A percentile compares a stretch with the other conserved stretches of the same genome.
Evolutionary conservation across 2,329 filamentous ascomycete species (phyloP).

Genomic region (Xylaria sp.): DNA sequence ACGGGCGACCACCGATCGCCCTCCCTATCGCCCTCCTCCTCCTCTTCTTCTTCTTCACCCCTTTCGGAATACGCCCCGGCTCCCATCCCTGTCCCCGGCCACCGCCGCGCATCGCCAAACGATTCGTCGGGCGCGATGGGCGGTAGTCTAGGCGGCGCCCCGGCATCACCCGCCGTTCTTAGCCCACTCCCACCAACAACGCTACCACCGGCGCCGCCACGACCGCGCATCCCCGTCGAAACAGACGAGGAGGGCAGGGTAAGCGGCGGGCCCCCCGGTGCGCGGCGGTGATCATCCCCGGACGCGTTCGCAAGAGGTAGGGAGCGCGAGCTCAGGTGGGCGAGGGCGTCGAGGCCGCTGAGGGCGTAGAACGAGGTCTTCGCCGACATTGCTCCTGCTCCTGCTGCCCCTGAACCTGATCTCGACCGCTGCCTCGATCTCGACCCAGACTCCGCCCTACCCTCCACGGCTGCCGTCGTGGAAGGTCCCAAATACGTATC

Average conservation of each 20-base stretch:
- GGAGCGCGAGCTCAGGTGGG: conserved; percentile 10
- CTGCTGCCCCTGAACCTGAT: no score
- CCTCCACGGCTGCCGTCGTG: no score
- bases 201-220: no score
- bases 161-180: neutral
- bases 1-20: conserved; percentile 1
- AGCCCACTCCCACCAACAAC: no score
- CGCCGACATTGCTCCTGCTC: neutral
- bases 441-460: no score
- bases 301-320: neutral
- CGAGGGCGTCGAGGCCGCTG: neutral
- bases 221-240: no score
- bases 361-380: neutral
- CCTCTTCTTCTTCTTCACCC: neutral
- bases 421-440: no score
- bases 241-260: no score
- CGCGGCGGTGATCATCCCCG: neutral
- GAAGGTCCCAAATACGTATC: neutral
- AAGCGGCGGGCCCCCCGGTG: no score
- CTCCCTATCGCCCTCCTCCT: neutral
- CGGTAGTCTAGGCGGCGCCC: conserved; percentile 12
- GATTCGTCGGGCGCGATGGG: conserved; percentile 20
- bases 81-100: neutral
- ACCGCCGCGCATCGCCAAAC: conserved; percentile 12
- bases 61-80: no score